These are phyloP conservation scores for Coelastrella sp. DNA, from an alignment of 139 green algal genomes.

Conservation along the genomic window DNA sequence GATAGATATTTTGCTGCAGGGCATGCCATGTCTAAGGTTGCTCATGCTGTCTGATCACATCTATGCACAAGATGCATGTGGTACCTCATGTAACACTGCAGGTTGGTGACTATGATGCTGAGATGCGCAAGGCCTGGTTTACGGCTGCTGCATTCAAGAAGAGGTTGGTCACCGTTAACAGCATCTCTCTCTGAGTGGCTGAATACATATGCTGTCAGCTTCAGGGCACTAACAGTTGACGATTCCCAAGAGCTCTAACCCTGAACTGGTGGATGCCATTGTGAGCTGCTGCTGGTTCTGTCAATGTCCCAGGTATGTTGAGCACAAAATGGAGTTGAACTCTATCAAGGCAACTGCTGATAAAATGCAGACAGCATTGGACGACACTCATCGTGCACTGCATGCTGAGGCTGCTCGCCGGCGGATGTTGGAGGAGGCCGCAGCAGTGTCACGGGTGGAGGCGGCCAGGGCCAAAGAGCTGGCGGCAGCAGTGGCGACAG, in stretches of 20 bases:
- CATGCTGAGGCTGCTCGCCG: conserved; percentile 45
- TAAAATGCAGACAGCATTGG: conserved; percentile 58
- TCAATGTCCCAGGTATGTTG: conserved; percentile 55
- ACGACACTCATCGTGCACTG: conserved; percentile 67
- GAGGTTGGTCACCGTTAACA: conserved; percentile 28
- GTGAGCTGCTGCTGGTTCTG: not conserved
- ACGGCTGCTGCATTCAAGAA: conserved; percentile 71
- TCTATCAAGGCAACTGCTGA: conserved; percentile 53
- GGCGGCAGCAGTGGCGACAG: conserved; percentile 36
- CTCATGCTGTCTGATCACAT: not conserved
- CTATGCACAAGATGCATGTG: too few species aligned
- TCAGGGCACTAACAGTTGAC: too few species aligned
- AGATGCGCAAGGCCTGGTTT: conserved; percentile 71
- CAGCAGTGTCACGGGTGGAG: conserved; percentile 52
- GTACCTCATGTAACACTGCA: not conserved
- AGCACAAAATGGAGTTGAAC: conserved; percentile 70
- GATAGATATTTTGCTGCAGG: not conserved
- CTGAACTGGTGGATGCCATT: too few species aligned
- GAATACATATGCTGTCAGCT: too few species aligned
- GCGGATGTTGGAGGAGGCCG: conserved; percentile 56
- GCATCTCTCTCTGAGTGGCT: too few species aligned
- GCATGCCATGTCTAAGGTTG: not conserved
- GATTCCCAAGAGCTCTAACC: too few species aligned
- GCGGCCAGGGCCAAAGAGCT: conserved; percentile 42
- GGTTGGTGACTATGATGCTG: conserved; percentile 50